Percentiles rank a stretch among this genome's conserved stretches.
Conservation (phyloP, 164 flowering plant genomes). For the Vitis riparia region DNA sequence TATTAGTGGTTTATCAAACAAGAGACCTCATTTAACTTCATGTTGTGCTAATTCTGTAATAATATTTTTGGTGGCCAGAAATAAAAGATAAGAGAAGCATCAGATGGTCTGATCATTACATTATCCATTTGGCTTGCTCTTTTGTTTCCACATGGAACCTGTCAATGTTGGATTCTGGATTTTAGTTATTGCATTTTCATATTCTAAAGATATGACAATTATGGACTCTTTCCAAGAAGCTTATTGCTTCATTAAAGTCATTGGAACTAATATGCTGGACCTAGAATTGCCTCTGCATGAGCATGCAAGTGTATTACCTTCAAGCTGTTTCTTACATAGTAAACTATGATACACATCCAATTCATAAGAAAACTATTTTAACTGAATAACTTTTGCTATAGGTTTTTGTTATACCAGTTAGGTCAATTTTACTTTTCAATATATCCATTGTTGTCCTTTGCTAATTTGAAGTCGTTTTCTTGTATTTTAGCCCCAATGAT, state of each 20-base stretch:
- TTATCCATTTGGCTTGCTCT: too few species aligned
- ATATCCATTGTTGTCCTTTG: background rate
- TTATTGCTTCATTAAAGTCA: background rate
- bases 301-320: background rate
- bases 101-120: too few species aligned
- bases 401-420: background rate
- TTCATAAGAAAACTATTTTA: background rate
- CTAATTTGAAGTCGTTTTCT: slow-evolving; percentile 6
- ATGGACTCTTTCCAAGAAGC: too few species aligned
- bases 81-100: too few species aligned
- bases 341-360: background rate
- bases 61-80: too few species aligned
- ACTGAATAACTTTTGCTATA: background rate
- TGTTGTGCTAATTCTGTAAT: too few species aligned
- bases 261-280: background rate
- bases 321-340: background rate
- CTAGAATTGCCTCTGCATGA: background rate
- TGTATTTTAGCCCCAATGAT: slow-evolving; percentile 74
- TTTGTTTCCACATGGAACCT: too few species aligned
- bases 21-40: background rate
- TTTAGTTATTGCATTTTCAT: too few species aligned
- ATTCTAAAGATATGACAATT: too few species aligned
- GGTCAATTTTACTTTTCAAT: background rate
- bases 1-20: background rate
- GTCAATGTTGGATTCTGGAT: too few species aligned